phyloP scores from a whole-genome alignment of 495 filamentous ascomycete species.

The Pyrenopolyporus hunteri region DNA sequence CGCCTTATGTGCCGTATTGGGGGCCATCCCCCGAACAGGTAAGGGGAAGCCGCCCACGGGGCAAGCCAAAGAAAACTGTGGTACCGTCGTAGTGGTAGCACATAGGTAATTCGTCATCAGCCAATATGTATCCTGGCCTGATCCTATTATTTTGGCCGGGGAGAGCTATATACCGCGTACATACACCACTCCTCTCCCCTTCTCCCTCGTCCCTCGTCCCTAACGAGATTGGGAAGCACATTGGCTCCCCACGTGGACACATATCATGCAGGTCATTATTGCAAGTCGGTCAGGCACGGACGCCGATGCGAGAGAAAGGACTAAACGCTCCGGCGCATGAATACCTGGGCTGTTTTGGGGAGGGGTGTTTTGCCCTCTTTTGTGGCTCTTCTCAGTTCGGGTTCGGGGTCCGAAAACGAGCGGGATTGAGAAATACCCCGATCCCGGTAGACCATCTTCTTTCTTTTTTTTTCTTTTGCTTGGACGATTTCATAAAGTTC shows the following conservation, averaged over 20 bases:
- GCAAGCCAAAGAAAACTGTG: background rate
- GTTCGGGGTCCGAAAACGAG: conserved; percentile 24
- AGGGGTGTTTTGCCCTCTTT: too few species aligned
- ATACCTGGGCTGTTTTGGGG: too few species aligned
- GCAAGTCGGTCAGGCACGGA: conserved; percentile 27
- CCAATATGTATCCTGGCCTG: background rate
- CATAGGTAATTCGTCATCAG: conserved; percentile 14
- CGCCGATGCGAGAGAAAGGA: conserved; percentile 13
- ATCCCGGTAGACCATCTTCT: conserved; percentile 8
- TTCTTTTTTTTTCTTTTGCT: background rate
- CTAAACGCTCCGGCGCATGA: conserved; percentile 26
- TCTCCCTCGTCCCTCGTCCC: background rate
- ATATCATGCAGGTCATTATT: conserved; percentile 17
- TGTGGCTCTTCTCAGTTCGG: background rate
- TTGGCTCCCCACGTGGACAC: conserved; percentile 24
- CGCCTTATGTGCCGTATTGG: background rate
- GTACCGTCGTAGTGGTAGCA: conserved; percentile 9
- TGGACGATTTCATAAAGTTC: background rate
- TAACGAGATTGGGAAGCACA: conserved; percentile 4
- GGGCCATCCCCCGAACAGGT: background rate
- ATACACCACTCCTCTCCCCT: too few species aligned
- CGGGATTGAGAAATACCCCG: conserved; percentile 30
- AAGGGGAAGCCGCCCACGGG: background rate
- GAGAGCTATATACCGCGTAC: background rate
- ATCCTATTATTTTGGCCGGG: background rate